These are phyloP conservation scores for Aegilops sharonensis DNA, from an alignment of 176 grass and related monocot genomes.

Conservation along the genomic window DNA sequence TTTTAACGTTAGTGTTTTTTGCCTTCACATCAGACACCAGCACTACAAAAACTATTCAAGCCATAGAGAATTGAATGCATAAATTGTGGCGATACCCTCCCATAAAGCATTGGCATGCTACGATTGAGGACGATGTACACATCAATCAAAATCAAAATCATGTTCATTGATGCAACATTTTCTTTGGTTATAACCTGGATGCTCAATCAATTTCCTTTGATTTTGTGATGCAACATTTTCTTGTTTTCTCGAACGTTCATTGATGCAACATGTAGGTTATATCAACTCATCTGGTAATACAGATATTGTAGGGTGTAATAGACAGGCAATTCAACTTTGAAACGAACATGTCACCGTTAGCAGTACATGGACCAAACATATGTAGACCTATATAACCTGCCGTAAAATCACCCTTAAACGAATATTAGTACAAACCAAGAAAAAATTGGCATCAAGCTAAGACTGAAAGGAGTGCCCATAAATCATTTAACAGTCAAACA, in stretches of 20 bases:
- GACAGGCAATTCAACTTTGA: not conserved
- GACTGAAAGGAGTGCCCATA: not conserved
- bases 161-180: too few species aligned
- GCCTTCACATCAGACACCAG: not conserved
- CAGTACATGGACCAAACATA: not conserved
- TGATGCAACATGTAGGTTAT: not conserved
- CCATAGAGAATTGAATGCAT: not conserved
- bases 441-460: not conserved
- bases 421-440: not conserved
- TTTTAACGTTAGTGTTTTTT: not conserved
- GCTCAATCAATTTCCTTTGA: not conserved
- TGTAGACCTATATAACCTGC: not conserved
- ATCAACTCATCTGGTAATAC: not conserved
- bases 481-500: not conserved
- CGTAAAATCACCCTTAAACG: not conserved
- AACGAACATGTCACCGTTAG: not conserved
- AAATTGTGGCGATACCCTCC: not conserved
- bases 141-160: not conserved
- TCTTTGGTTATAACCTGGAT: not conserved
- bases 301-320: not conserved
- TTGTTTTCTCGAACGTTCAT: not conserved
- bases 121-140: not conserved
- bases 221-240: not conserved
- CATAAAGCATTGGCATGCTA: slow-evolving; percentile 15
- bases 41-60: not conserved